phyloP scores from a whole-genome alignment of 495 filamentous ascomycete species.

The Trichocladium antarcticum region DNA sequence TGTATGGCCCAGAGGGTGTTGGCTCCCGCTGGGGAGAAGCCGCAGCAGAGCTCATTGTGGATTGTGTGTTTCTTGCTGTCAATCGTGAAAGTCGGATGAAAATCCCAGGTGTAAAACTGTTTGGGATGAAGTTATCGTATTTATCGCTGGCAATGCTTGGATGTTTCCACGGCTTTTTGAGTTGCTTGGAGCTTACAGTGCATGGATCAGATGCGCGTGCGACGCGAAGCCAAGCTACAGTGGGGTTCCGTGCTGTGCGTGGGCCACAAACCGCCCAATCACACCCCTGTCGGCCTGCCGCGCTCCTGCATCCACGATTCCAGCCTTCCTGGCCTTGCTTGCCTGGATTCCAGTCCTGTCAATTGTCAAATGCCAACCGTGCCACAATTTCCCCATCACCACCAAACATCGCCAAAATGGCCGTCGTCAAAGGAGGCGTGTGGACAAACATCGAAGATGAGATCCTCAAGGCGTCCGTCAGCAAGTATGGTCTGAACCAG shows the following conservation, averaged over 20 bases:
- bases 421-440: slow-evolving; percentile 95
- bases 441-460: slow-evolving; percentile 80
- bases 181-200: too few species aligned
- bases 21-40: slow-evolving; percentile 31
- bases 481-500: slow-evolving; percentile 95
- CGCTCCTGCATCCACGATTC: not conserved
- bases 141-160: not conserved
- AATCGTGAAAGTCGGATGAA: too few species aligned
- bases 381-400: slow-evolving; percentile 1
- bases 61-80: too few species aligned
- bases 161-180: not conserved
- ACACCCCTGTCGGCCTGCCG: not conserved
- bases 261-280: not conserved
- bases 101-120: too few species aligned
- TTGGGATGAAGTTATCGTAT: too few species aligned
- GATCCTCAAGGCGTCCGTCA: slow-evolving; percentile 91
- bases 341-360: not conserved
- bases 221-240: not conserved
- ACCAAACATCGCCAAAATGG: slow-evolving; percentile 56
- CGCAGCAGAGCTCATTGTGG: slow-evolving; percentile 29
- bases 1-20: slow-evolving; percentile 26
- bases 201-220: too few species aligned
- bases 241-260: not conserved
- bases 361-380: not conserved
- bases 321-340: not conserved